Evolutionary conservation across 1,139 yeast genomes (phyloP).

Genomic region (Kurtzmaniella quercitrusa): DNA sequence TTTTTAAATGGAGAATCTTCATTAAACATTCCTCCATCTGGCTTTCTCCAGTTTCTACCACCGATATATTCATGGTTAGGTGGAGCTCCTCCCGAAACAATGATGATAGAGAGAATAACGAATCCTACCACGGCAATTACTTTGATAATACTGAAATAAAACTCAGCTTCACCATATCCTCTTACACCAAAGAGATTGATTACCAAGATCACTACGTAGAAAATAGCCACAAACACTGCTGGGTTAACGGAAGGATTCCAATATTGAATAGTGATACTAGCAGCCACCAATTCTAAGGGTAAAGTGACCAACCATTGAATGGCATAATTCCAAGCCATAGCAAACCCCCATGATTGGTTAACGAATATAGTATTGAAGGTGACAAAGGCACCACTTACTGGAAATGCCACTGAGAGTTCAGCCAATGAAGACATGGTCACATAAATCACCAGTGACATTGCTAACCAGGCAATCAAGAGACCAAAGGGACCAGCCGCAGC

Average conservation of each 20-base stretch:
- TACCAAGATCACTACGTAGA: slow-evolving; percentile 23
- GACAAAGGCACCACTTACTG: slow-evolving; percentile 37
- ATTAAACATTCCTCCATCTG: slow-evolving; percentile 29
- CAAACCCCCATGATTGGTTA: slow-evolving; percentile 36
- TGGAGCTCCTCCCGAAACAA: slow-evolving; percentile 33
- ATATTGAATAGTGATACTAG: slow-evolving; percentile 30
- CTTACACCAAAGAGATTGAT: slow-evolving; percentile 31
- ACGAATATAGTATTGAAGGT: slow-evolving; percentile 34
- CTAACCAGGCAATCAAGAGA: slow-evolving; percentile 27
- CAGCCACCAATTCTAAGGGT: slow-evolving; percentile 38
- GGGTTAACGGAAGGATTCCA: slow-evolving; percentile 26
- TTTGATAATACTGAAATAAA: slow-evolving; percentile 25
- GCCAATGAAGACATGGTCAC: slow-evolving; percentile 33
- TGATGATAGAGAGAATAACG: slow-evolving; percentile 20
- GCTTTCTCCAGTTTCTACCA: slow-evolving; percentile 28
- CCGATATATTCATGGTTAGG: slow-evolving; percentile 24
- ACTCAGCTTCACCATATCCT: slow-evolving; percentile 36
- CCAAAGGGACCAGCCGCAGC: slow-evolving; percentile 36
- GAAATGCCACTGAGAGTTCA: slow-evolving; percentile 37
- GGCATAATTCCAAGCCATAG: slow-evolving; percentile 42
- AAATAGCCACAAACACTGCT: slow-evolving; percentile 28
- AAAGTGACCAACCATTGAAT: slow-evolving; percentile 36
- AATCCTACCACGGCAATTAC: slow-evolving; percentile 31
- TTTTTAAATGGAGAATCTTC: slow-evolving; percentile 23
- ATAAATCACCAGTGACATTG: slow-evolving; percentile 27